Evolutionary conservation across 345 rosid genomes (phyloP).

Genomic region (Microthlaspi erraticum): DNA sequence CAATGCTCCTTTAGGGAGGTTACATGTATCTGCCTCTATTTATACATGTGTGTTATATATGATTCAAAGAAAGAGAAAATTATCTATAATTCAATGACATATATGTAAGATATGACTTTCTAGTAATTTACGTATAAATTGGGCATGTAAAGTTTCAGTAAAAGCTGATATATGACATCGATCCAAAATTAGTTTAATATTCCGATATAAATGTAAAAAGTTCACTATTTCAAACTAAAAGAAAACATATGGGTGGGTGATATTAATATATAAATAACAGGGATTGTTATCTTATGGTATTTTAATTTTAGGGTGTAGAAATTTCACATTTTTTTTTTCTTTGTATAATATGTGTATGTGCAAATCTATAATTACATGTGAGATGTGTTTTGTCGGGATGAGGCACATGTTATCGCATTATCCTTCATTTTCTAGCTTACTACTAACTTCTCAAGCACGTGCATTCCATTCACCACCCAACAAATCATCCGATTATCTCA

Average conservation of each 20-base stretch:
- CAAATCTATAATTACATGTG: slow-evolving; percentile 28
- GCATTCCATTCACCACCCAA: slow-evolving; percentile 43
- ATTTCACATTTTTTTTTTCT: slow-evolving; percentile 17
- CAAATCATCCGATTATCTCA: slow-evolving; percentile 36
- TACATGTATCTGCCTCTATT: slow-evolving; percentile 43
- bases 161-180: neutral
- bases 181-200: neutral
- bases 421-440: slow-evolving; percentile 44
- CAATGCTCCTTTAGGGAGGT: slow-evolving; percentile 33
- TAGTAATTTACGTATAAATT: slow-evolving; percentile 2
- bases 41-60: slow-evolving; percentile 20
- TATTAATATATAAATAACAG: neutral
- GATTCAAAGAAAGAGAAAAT: slow-evolving; percentile 27
- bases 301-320: slow-evolving; percentile 5
- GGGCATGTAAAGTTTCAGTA: neutral
- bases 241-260: slow-evolving; percentile 16
- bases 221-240: neutral
- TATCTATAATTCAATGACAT: neutral
- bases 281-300: slow-evolving; percentile 17
- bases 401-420: slow-evolving; percentile 49
- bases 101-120: slow-evolving; percentile 8
- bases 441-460: slow-evolving; percentile 47
- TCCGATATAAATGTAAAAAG: slow-evolving; percentile 32
- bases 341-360: slow-evolving; percentile 1
- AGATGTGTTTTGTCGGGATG: slow-evolving; percentile 47